phyloP scores from a whole-genome alignment of 2,329 filamentous ascomycete genomes.

The Clarireedia paspali region DNA sequence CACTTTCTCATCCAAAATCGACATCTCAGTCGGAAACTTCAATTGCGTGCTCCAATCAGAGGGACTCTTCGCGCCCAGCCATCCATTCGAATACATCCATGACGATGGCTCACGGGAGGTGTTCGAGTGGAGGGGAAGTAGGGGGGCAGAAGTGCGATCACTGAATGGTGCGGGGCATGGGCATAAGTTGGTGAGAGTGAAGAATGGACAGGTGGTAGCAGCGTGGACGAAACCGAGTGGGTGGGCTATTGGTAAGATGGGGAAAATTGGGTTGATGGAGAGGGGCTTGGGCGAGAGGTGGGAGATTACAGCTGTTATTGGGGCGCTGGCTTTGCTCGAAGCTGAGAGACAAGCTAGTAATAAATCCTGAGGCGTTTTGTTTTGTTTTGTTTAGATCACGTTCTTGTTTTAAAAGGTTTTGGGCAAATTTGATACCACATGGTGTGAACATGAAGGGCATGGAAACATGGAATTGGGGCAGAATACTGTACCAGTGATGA shows the following conservation, averaged over 20 bases:
- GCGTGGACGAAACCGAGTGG: neutral
- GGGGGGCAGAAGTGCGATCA: neutral
- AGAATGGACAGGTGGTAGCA: neutral
- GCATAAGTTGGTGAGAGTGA: neutral
- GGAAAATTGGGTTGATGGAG: conserved; percentile 3
- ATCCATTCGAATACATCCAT: neutral
- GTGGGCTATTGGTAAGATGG: neutral
- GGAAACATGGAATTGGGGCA: too few relatives aligned
- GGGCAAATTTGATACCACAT: too few relatives aligned
- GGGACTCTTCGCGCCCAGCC: neutral
- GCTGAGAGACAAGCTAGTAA: neutral
- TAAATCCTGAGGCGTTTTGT: neutral
- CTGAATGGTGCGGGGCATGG: neutral
- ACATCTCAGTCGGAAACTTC: neutral
- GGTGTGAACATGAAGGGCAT: too few relatives aligned
- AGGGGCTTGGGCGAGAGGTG: conserved; percentile 6
- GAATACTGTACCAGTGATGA: too few relatives aligned
- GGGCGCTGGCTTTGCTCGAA: conserved; percentile 1
- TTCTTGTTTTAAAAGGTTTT: too few relatives aligned
- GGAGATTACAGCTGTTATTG: conserved; percentile 2
- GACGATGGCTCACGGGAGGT: neutral
- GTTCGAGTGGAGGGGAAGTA: conserved; percentile 1
- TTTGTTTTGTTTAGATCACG: too few relatives aligned
- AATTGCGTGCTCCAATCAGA: neutral
- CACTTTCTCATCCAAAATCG: neutral